phyloP scores from a whole-genome alignment of 2,329 filamentous ascomycete species.

The Neonectria magnoliae region DNA sequence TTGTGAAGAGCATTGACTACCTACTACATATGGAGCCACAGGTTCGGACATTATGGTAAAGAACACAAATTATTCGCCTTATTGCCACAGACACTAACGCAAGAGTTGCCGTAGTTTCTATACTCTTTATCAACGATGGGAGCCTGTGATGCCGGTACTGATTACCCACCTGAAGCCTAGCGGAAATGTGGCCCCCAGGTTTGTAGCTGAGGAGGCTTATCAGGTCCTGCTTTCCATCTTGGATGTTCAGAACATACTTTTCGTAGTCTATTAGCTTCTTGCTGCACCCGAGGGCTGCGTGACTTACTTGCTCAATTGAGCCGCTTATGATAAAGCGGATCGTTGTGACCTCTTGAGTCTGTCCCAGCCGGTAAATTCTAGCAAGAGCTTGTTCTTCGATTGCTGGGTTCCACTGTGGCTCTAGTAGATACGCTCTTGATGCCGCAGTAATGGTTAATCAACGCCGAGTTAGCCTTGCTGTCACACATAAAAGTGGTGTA shows the following conservation, averaged over 20 bases:
- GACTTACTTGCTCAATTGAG: conserved; percentile 1
- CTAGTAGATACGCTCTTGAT: conserved; percentile 3
- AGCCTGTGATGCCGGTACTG: not conserved
- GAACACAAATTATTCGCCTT: too few relatives aligned
- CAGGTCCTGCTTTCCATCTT: conserved; percentile 1
- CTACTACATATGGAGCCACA: too few relatives aligned
- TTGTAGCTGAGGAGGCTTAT: not conserved
- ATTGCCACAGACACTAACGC: too few relatives aligned
- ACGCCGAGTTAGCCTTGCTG: not conserved
- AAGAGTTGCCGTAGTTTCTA: not conserved
- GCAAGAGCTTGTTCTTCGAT: conserved; percentile 5
- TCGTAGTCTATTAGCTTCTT: not conserved
- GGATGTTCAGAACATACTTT: conserved; percentile 4
- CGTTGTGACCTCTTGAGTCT: conserved; percentile 1
- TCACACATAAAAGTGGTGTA: too few relatives aligned
- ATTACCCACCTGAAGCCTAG: not conserved
- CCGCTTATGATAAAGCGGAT: conserved; percentile 2
- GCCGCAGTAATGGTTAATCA: conserved; percentile 1
- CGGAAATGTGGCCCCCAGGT: not conserved
- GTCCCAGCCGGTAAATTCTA: conserved; percentile 1
- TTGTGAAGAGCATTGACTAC: too few relatives aligned
- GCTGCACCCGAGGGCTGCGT: not conserved
- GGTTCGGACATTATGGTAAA: too few relatives aligned
- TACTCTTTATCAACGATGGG: not conserved
- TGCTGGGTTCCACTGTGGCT: conserved; percentile 2